Evolutionary conservation across 1,284 basidiomycete genomes (phyloP).

Genomic region (Puccinia polysora): DNA sequence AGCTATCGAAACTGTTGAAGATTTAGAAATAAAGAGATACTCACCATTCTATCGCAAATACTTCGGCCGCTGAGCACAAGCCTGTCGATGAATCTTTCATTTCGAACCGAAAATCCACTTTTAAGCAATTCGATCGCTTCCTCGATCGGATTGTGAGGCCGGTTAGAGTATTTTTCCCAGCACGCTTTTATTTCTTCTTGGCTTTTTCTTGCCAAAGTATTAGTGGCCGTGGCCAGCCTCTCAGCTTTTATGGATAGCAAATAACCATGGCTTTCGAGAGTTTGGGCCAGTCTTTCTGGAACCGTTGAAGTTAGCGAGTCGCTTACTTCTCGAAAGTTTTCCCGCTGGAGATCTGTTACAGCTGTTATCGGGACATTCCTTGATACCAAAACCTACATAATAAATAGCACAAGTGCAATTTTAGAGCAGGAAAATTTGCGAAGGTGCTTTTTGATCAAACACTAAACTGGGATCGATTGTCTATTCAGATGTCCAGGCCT

Average conservation of each 20-base stretch:
- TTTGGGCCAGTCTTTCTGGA: neutral
- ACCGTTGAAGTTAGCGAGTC: constrained; percentile 1
- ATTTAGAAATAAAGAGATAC: neutral
- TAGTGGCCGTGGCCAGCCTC: neutral
- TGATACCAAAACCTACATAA: constrained; percentile 23
- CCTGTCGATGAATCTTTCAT: constrained; percentile 25
- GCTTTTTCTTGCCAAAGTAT: neutral
- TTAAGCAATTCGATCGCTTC: constrained; percentile 20
- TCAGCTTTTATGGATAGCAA: constrained; percentile 5
- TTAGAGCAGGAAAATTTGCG: too few species aligned
- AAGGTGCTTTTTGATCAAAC: neutral
- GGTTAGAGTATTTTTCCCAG: constrained; percentile 29
- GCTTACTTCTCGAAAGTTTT: neutral
- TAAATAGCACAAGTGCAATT: neutral
- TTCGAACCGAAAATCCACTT: constrained; percentile 15
- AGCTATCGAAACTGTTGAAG: neutral
- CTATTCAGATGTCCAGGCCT: constrained; percentile 28
- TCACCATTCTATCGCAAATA: constrained; percentile 35
- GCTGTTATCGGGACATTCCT: constrained; percentile 13
- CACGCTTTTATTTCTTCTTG: constrained; percentile 1
- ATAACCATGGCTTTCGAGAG: constrained; percentile 4
- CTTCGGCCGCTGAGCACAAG: neutral
- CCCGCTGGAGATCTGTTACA: constrained; percentile 21
- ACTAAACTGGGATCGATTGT: constrained; percentile 39
- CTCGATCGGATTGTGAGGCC: constrained; percentile 5